A percentile compares a stretch with the other conserved stretches of the same genome.
Conservation (phyloP, 352 stramenopile species). For the Phytophthora sansomeana region DNA sequence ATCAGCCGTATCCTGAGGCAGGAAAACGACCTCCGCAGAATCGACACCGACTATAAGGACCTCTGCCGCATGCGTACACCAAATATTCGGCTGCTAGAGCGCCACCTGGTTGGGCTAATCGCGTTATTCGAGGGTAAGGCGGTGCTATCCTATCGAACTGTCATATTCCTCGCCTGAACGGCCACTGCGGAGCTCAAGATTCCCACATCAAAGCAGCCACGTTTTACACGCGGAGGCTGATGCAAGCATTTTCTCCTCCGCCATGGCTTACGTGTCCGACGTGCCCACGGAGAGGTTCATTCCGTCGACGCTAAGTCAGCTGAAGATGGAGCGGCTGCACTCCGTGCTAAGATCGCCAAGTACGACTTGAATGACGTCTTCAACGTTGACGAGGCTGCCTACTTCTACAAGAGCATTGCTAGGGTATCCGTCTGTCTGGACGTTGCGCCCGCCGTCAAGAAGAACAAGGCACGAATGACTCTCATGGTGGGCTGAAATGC, state of each 20-base stretch:
- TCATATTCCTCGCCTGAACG: no score
- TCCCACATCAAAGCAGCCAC: neutral
- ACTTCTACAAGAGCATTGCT: conserved; percentile 1
- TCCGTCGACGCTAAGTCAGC: neutral
- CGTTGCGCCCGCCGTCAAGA: neutral
- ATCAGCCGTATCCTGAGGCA: no score
- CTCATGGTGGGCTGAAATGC: conserved; percentile 1
- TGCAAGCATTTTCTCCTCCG: neutral
- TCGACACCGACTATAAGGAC: no score
- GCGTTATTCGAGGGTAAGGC: no score
- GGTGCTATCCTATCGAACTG: no score
- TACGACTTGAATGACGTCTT: conserved; percentile 6
- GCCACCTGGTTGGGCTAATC: no score
- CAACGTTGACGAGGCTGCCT: conserved; percentile 6
- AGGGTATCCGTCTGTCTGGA: neutral
- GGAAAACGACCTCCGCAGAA: no score
- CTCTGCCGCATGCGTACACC: no score
- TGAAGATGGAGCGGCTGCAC: neutral
- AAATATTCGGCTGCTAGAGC: no score
- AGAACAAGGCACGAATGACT: conserved; percentile 4
- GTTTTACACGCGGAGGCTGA: neutral
- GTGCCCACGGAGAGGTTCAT: conserved; percentile 3
- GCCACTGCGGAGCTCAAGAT: conserved; percentile 4
- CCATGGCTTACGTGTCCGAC: conserved; percentile 1
- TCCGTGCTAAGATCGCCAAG: conserved; percentile 1